Conservation (phyloP, 257 asterid genomes). For the Primulina huaijiensis region DNA sequence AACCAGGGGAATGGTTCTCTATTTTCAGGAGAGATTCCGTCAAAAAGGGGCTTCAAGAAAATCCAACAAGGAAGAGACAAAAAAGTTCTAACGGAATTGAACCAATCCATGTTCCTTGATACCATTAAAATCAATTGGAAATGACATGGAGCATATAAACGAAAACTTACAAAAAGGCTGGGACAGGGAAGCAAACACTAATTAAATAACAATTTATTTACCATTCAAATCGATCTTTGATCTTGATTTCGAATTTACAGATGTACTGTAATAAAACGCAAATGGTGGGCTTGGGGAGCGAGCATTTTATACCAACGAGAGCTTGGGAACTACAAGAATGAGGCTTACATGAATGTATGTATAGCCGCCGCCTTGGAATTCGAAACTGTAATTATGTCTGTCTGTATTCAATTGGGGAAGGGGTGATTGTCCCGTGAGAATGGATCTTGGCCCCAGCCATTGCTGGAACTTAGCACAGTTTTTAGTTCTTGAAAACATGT, state of each 20-base stretch:
- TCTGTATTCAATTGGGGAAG: background rate
- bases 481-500: slow-evolving; percentile 18
- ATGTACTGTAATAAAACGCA: no score
- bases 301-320: slow-evolving; percentile 25
- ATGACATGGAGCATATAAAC: slow-evolving; percentile 18
- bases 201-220: no score
- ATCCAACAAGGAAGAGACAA: slow-evolving; percentile 36
- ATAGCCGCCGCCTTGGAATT: slow-evolving; percentile 27
- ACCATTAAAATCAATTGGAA: slow-evolving; percentile 36
- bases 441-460: slow-evolving; percentile 25
- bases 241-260: no score
- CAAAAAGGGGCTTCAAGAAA: slow-evolving; percentile 18
- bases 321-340: slow-evolving; percentile 14
- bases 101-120: slow-evolving; percentile 1
- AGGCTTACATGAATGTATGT: background rate
- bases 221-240: no score
- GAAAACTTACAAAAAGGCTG: background rate
- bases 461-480: slow-evolving; percentile 16
- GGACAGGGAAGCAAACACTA: background rate
- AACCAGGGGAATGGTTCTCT: slow-evolving; percentile 14
- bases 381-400: slow-evolving; percentile 1
- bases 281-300: slow-evolving; percentile 16
- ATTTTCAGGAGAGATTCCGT: slow-evolving; percentile 25
- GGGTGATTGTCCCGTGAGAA: background rate
- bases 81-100: slow-evolving; percentile 31